Conservation (phyloP, 1,284 basidiomycete species). For the Taiwanofungus camphoratus region DNA sequence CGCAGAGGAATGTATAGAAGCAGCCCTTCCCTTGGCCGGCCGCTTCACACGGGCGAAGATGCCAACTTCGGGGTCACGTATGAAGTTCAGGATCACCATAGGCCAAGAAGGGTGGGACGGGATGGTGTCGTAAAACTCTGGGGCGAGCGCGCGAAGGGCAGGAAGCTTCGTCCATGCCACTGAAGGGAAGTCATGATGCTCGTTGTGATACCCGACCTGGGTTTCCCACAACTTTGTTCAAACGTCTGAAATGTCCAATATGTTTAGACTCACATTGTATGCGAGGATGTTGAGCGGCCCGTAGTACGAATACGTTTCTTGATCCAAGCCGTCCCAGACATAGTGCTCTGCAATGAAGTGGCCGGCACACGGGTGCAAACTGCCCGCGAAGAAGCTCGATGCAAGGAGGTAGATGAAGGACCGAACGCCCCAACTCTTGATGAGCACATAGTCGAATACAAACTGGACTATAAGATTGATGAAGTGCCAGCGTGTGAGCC, state of each 20-base stretch:
- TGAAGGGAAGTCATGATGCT: constrained; percentile 98
- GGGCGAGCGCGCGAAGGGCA: constrained; percentile 74
- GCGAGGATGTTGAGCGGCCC: constrained; percentile 87
- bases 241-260: constrained; percentile 2
- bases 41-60: constrained; percentile 33
- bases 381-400: constrained; percentile 92
- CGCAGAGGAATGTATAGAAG: too few species aligned
- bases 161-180: constrained; percentile 95
- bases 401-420: constrained; percentile 81
- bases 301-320: constrained; percentile 98
- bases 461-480: constrained; percentile 74
- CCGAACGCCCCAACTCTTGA: constrained; percentile 53
- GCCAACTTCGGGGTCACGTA: constrained; percentile 83
- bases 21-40: too few species aligned
- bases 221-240: neutral
- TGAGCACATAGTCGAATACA: constrained; percentile 66
- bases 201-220: constrained; percentile 96
- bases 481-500: constrained; percentile 78
- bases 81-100: constrained; percentile 92
- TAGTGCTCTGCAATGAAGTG: constrained; percentile 99
- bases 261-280: constrained; percentile 76
- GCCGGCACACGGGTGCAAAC: constrained; percentile 90
- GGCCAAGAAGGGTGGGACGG: constrained; percentile 91
- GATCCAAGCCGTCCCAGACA: constrained; percentile 82
- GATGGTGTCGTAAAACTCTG: constrained; percentile 89